A percentile compares a stretch with the other conserved stretches of the same genome.
These are phyloP conservation scores for Acmispon strigosus DNA, from an alignment of 306 rosid genomes.

Conservation along the genomic window DNA sequence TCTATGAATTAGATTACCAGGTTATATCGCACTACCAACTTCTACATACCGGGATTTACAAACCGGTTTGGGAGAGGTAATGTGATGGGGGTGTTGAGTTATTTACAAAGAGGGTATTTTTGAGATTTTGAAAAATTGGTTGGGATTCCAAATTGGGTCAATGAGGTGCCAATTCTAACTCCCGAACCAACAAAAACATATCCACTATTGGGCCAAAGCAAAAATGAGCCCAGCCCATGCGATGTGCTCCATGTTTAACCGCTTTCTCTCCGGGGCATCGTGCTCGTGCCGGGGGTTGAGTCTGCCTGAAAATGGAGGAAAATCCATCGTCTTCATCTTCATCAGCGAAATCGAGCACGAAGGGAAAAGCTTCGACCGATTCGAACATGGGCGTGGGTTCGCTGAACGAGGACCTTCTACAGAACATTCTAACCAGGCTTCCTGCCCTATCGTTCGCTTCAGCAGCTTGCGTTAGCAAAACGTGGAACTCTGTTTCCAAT, in stretches of 20 bases:
- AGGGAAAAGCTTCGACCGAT: slow-evolving; percentile 11
- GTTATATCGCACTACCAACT: too few relatives aligned
- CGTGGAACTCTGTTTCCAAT: slow-evolving; percentile 47
- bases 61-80: too few relatives aligned
- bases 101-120: too few relatives aligned
- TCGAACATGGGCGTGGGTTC: neutral
- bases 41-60: too few relatives aligned
- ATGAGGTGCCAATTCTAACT: too few relatives aligned
- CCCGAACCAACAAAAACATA: too few relatives aligned
- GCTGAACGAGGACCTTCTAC: slow-evolving; percentile 35
- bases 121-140: too few relatives aligned
- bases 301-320: slow-evolving; percentile 24
- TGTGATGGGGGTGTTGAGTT: too few relatives aligned
- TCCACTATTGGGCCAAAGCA: neutral
- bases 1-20: too few relatives aligned
- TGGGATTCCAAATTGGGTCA: too few relatives aligned
- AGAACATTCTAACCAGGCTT: slow-evolving; percentile 31
- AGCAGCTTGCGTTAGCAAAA: slow-evolving; percentile 58
- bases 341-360: slow-evolving; percentile 15
- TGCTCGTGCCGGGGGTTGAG: neutral
- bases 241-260: neutral
- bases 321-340: slow-evolving; percentile 2
- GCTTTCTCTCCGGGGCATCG: neutral
- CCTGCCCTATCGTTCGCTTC: slow-evolving; percentile 58
- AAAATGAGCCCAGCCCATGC: neutral